Evolutionary conservation across 805 yeast genomes (phyloP).

Genomic region (Danielia oregonensis): DNA sequence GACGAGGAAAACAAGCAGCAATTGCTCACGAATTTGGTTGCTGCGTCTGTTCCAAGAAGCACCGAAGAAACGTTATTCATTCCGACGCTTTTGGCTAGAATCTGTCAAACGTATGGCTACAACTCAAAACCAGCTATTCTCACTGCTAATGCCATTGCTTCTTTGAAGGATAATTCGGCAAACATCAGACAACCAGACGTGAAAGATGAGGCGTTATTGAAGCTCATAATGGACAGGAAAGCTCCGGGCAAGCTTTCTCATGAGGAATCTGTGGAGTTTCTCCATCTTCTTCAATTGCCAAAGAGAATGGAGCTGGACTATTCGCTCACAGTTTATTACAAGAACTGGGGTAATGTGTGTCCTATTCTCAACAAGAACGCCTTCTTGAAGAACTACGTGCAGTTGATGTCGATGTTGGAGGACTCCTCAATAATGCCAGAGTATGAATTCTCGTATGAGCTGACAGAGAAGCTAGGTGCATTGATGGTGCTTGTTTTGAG

Average conservation of each 20-base stretch:
- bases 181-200: constrained; percentile 5
- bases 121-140: constrained; percentile 65
- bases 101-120: constrained; percentile 69
- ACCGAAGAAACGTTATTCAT: constrained; percentile 76
- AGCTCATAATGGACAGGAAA: constrained; percentile 25
- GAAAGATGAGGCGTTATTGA: constrained; percentile 10
- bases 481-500: constrained; percentile 45
- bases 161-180: constrained; percentile 48
- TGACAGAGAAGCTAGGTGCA: constrained; percentile 55
- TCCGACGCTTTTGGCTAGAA: constrained; percentile 65
- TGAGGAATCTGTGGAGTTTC: constrained; percentile 44
- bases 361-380: constrained; percentile 69
- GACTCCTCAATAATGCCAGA: constrained; percentile 19
- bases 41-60: constrained; percentile 70
- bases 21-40: constrained; percentile 46
- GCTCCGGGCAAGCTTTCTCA: constrained; percentile 25
- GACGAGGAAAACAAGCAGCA: constrained; percentile 30
- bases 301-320: constrained; percentile 63
- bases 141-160: constrained; percentile 68
- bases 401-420: constrained; percentile 46
- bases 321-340: constrained; percentile 63
- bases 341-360: constrained; percentile 69
- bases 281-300: constrained; percentile 31
- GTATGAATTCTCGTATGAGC: constrained; percentile 20
- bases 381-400: constrained; percentile 59